Percentiles rank a stretch among this genome's conserved stretches.
These are phyloP conservation scores for Gossypium mustelinum DNA, from an alignment of 345 rosid species.

Conservation along the genomic window DNA sequence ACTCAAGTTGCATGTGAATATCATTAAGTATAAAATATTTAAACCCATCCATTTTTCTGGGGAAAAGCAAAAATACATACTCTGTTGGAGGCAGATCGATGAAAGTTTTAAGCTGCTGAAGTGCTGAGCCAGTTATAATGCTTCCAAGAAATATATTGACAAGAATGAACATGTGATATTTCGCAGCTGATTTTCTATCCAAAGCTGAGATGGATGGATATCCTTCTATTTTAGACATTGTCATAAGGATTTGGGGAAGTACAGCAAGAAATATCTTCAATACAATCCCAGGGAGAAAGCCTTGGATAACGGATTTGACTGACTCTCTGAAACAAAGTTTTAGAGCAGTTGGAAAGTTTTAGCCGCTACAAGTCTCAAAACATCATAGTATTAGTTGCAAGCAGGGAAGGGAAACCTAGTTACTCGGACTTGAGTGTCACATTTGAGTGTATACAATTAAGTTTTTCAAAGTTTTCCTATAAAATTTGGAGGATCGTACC, in stretches of 20 bases:
- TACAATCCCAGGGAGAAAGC: constrained; percentile 91
- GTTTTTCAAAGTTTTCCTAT: background rate
- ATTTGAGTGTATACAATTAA: background rate
- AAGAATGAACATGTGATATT: constrained; percentile 70
- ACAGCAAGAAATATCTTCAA: constrained; percentile 78
- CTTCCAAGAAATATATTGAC: constrained; percentile 89
- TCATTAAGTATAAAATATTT: background rate
- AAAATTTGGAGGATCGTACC: background rate
- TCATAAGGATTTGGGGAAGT: constrained; percentile 76
- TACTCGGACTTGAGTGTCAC: background rate
- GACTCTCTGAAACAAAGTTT: constrained; percentile 45
- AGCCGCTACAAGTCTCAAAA: constrained; percentile 4
- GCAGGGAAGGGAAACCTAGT: background rate
- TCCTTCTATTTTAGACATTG: constrained; percentile 91
- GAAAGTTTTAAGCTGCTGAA: constrained; percentile 76
- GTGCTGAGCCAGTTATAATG: constrained; percentile 76
- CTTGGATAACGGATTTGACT: constrained; percentile 78
- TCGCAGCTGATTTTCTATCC: constrained; percentile 81
- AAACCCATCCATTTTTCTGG: background rate
- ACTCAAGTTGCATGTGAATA: background rate
- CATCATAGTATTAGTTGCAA: background rate
- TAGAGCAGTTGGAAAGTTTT: constrained; percentile 13
- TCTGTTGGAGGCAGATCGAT: constrained; percentile 66
- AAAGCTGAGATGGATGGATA: constrained; percentile 60
- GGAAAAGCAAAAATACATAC: constrained; percentile 39